A percentile compares a stretch with the other conserved stretches of the same genome.
phyloP scores from a whole-genome alignment of 495 filamentous ascomycete species.

The Annulohypoxylon moriforme region DNA sequence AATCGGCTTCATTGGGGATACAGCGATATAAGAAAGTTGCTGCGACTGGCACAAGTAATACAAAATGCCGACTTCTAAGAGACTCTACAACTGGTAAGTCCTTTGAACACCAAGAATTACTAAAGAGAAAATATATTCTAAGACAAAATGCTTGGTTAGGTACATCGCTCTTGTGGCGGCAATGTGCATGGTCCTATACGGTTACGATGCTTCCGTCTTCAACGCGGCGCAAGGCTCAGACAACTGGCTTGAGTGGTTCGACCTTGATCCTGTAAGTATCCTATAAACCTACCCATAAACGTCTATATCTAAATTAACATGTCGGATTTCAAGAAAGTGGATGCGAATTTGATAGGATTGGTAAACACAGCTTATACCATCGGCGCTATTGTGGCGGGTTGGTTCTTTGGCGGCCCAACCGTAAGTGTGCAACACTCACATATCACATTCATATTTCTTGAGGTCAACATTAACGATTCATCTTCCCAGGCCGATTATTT shows the following conservation, averaged over 20 bases:
- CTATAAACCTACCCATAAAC: not conserved
- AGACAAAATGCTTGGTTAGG: conserved; percentile 50
- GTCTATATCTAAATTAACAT: conserved; percentile 3
- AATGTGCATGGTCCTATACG: conserved; percentile 74
- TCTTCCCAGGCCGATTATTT: conserved; percentile 61
- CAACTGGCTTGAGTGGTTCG: conserved; percentile 70
- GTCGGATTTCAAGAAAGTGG: conserved; percentile 28
- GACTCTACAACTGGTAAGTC: conserved; percentile 52
- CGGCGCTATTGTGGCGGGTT: conserved; percentile 71
- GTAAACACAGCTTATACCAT: conserved; percentile 73
- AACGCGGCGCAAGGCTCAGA: conserved; percentile 70
- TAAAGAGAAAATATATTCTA: not conserved
- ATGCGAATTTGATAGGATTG: conserved; percentile 62
- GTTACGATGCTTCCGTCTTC: conserved; percentile 74
- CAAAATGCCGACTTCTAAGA: conserved; percentile 49
- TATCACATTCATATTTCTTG: not conserved
- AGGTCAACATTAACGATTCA: conserved; percentile 17
- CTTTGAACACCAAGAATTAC: not conserved
- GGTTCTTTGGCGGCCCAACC: conserved; percentile 67
- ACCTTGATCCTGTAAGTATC: conserved; percentile 57
- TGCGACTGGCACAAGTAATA: not conserved
- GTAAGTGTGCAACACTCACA: conserved; percentile 30
- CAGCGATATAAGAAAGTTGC: not conserved
- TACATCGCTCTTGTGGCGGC: conserved; percentile 71
- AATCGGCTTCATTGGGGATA: not conserved